Conservation (phyloP, 1,284 basidiomycete genomes). For the Heterobasidion irregulare region DNA sequence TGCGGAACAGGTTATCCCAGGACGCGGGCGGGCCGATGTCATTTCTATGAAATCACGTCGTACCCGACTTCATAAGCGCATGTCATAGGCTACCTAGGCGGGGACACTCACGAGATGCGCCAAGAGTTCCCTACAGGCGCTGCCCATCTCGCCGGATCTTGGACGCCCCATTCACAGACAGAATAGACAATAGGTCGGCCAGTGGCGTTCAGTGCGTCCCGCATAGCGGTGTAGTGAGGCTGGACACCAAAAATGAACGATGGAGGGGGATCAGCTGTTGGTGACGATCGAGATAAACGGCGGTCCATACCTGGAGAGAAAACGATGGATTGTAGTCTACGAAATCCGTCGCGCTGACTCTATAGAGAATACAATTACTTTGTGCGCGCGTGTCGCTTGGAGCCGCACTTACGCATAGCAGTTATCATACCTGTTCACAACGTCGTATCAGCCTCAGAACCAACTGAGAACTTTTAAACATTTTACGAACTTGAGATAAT, state of each 20-base stretch:
- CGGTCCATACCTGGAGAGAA: not conserved
- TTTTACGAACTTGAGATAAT: not conserved
- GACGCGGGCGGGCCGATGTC: constrained; percentile 31
- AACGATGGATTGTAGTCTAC: constrained; percentile 29
- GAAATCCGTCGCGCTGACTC: constrained; percentile 33
- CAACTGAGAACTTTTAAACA: not conserved
- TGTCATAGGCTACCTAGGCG: not conserved
- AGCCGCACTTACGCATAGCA: constrained; percentile 25
- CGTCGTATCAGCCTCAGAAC: not conserved
- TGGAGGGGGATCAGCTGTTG: not conserved
- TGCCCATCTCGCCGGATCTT: constrained; percentile 39
- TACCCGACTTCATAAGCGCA: not conserved
- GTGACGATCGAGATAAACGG: not conserved
- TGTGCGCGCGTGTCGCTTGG: too few species aligned
- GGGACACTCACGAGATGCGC: constrained; percentile 32
- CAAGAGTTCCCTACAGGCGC: constrained; percentile 37
- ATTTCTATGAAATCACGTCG: constrained; percentile 22
- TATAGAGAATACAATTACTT: too few species aligned
- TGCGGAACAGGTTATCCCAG: constrained; percentile 38
- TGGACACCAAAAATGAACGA: constrained; percentile 8
- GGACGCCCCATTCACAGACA: constrained; percentile 47
- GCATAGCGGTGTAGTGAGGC: constrained; percentile 41
- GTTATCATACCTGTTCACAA: constrained; percentile 30
- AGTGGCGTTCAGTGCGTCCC: constrained; percentile 37
- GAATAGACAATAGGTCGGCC: constrained; percentile 42